These are phyloP conservation scores for Canna indica DNA, from an alignment of 176 grass and related monocot species.

Conservation along the genomic window DNA sequence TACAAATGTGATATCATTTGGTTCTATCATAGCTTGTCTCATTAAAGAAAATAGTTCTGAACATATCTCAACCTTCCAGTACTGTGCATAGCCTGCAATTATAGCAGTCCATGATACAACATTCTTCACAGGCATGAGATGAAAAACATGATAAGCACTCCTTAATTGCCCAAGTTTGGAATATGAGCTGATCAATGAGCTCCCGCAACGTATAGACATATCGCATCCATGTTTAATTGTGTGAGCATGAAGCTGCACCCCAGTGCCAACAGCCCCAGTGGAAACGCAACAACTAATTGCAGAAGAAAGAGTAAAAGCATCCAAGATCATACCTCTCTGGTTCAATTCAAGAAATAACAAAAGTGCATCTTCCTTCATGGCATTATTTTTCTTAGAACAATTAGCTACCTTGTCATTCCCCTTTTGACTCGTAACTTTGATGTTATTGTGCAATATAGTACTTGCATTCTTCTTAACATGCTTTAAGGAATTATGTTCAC, in stretches of 20 bases:
- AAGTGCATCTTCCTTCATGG: background rate
- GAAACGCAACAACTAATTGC: conserved; percentile 1
- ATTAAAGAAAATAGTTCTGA: conserved; percentile 19
- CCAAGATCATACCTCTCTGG: background rate
- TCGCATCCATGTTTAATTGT: conserved; percentile 12
- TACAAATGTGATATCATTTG: conserved; percentile 56
- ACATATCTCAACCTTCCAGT: conserved; percentile 17
- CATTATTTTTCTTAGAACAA: background rate
- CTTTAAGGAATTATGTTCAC: background rate
- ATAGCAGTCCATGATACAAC: conserved; percentile 52
- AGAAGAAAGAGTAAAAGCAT: background rate
- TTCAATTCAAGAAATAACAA: conserved; percentile 9
- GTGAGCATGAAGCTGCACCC: conserved; percentile 43
- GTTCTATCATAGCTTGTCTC: conserved; percentile 36
- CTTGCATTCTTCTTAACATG: background rate
- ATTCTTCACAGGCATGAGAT: conserved; percentile 34
- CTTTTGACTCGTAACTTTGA: background rate
- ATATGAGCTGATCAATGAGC: conserved; percentile 52
- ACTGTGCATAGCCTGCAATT: conserved; percentile 45
- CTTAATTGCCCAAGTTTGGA: conserved; percentile 26
- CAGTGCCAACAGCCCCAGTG: background rate
- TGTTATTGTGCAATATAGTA: background rate
- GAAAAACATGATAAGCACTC: conserved; percentile 34
- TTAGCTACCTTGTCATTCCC: background rate
- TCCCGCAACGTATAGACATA: conserved; percentile 25